Evolutionary conservation across 2,329 filamentous ascomycete species (phyloP).

Genomic region (Colletotrichum trifolii): DNA sequence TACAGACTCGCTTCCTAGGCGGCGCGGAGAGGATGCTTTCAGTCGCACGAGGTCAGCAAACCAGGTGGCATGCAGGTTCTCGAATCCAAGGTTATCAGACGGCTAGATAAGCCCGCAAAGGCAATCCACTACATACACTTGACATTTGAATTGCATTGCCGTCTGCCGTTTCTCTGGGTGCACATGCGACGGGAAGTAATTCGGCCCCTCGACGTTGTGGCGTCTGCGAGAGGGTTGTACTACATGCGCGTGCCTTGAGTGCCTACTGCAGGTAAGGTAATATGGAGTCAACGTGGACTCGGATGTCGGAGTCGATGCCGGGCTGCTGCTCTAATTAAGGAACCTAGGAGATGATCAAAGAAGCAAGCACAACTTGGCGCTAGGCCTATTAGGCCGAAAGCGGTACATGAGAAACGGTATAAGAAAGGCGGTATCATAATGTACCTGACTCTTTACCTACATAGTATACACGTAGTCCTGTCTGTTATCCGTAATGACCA

Average conservation of each 20-base stretch:
- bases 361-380: too few relatives aligned
- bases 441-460: not conserved
- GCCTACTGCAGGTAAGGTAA: not conserved
- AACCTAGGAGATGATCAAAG: too few relatives aligned
- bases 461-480: not conserved
- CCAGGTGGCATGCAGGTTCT: slow-evolving; percentile 26
- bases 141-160: not conserved
- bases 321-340: too few relatives aligned
- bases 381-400: too few relatives aligned
- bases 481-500: not conserved
- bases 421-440: too few relatives aligned
- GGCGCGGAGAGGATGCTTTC: slow-evolving; percentile 25
- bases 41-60: slow-evolving; percentile 20
- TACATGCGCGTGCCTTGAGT: not conserved
- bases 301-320: slow-evolving; percentile 2
- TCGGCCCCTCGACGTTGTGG: slow-evolving; percentile 1
- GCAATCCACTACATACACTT: slow-evolving; percentile 17
- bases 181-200: not conserved
- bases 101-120: slow-evolving; percentile 21
- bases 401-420: too few relatives aligned
- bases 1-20: slow-evolving; percentile 14
- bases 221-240: slow-evolving; percentile 7
- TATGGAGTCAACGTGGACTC: not conserved
- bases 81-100: slow-evolving; percentile 14
- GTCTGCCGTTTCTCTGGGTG: too few relatives aligned